Evolutionary conservation across 768 basidiomycete genomes (phyloP).

Genomic region (Leccinum rimulosum): DNA sequence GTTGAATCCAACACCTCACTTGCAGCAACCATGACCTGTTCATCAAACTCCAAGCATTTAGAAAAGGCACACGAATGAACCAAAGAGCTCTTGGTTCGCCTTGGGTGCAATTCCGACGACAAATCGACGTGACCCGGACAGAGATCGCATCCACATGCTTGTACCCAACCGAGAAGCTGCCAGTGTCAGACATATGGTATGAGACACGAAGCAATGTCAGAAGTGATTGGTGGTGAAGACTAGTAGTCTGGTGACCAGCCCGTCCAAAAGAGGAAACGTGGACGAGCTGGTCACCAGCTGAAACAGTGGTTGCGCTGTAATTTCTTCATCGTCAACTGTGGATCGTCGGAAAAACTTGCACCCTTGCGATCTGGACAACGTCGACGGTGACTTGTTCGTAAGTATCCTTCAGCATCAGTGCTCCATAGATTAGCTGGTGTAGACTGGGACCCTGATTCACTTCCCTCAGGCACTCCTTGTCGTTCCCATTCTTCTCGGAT

Average conservation of each 20-base stretch:
- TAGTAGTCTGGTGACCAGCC: too few species aligned
- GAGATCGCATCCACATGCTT: slow-evolving; percentile 57
- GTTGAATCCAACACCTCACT: background rate
- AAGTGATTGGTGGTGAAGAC: slow-evolving; percentile 8
- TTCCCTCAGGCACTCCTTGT: slow-evolving; percentile 8
- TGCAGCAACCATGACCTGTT: slow-evolving; percentile 31
- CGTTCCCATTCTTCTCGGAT: slow-evolving; percentile 11
- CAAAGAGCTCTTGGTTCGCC: slow-evolving; percentile 49
- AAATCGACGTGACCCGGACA: slow-evolving; percentile 50
- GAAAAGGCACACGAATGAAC: slow-evolving; percentile 49
- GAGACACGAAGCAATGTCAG: slow-evolving; percentile 1
- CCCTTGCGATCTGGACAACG: slow-evolving; percentile 1
- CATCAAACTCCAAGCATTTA: slow-evolving; percentile 49
- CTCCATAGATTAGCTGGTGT: background rate
- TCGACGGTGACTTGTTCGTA: slow-evolving; percentile 9
- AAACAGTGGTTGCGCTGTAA: slow-evolving; percentile 4
- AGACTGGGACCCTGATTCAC: background rate
- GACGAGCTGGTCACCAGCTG: background rate
- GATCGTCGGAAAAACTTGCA: slow-evolving; percentile 7
- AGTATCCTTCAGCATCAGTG: background rate
- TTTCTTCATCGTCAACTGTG: slow-evolving; percentile 12
- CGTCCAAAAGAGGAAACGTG: too few species aligned
- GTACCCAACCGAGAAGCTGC: slow-evolving; percentile 41
- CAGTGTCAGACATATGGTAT: slow-evolving; percentile 38
- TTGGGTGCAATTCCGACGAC: slow-evolving; percentile 52